Evolutionary conservation across 768 basidiomycete genomes (phyloP), one percentile per base, ranked within the genome.

Genomic region (Cantharellus anzutake): DNA sequence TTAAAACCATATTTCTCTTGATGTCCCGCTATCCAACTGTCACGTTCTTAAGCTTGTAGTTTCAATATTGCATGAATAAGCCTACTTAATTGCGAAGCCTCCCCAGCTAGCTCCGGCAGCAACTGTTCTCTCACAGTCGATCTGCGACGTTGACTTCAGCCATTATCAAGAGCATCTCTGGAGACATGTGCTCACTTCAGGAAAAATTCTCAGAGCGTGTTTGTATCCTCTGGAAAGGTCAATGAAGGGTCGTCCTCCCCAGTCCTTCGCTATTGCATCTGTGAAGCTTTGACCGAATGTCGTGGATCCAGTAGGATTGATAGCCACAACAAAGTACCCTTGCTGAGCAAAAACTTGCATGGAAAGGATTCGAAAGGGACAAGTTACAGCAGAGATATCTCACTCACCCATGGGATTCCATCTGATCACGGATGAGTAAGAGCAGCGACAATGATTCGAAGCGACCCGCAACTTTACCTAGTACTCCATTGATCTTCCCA

Each of bases 221-320:
- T 83, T 77, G 83, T 83, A 89, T 1, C 87, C 88, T 3, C 79
- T 78, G 59, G 73, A 76, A 67, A 91, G 70, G 68, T 90, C 87
- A 34, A 80, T 75, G 60, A 91, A 88, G 4, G 88, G 88, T 63
- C 84, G 86, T 52, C 87, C 86, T 63, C 87, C 86, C 86, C 86
- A 89, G 65, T 90, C 83, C 67, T 79, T 41, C 60, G 67, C 58
- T 59, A 71, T 71, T 20, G 51, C 52, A 59, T 70, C 69, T 51
- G 65, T 68, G 51, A 73, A 70, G 7, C 86, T 75, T 77, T 94
- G 91, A 2, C 91, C 92, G 65, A 92, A 96, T 0, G 87, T 83
- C 2, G 94, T 97, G 38, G 84, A 87, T 4, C 94, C 94, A 0
- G 92, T 94, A 2, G 94, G 94, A 68, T 98, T 97, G 65, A 96